Base-by-base conservation (phyloP, 257 asterid genomes). In the Solanum appendiculatum region DNA sequence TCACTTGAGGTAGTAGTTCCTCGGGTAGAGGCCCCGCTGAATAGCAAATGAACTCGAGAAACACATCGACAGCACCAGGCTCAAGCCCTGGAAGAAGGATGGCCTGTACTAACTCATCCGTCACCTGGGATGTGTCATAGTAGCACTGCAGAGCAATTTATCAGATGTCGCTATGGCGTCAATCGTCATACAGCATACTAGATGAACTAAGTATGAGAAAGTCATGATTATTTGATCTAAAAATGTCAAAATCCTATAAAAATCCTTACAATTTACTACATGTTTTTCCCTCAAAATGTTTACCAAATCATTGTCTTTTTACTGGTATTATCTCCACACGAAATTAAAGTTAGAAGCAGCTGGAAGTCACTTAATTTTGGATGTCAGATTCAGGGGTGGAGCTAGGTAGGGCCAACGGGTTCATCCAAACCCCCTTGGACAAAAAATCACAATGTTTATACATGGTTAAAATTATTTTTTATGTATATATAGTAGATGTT, bases 11-110 rank as follows among this genome's bases (percentile, higher is more conserved):
- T 40, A 97, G 91, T 87, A 97, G 92, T 69, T 97, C 99, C 91
- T 95, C 99, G 0, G 99, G 98, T 44, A 97, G 97, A 21, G 99
- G 99, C 68, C 99, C 99, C 5, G 87, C 98, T 25, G 99, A 97
- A 89, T 97, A 97, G 92, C 99, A 95, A 86, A 97, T 95, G 90
- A 97, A 97, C 91, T 97, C 98, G 6, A 97, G 98, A 94, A 97
- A 97, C 88, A 97, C 99, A 88, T 95, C 98, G 2, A 90, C 98
- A 64, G 98, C 98, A 86, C 98, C 98, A 72, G 98, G 97, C 83
- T 93, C 93, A 60, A 95, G 98, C 64, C 98, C 99, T 20, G 98
- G 99, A 6, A 88, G 97, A 88, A 97, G 99, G 86, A 97, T 95
- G 39, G 90, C 88, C 82, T 93, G 92, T 25, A 95, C 99, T 90